Conservation (phyloP, 2,329 filamentous ascomycete genomes). For the Fusarium xylarioides region DNA sequence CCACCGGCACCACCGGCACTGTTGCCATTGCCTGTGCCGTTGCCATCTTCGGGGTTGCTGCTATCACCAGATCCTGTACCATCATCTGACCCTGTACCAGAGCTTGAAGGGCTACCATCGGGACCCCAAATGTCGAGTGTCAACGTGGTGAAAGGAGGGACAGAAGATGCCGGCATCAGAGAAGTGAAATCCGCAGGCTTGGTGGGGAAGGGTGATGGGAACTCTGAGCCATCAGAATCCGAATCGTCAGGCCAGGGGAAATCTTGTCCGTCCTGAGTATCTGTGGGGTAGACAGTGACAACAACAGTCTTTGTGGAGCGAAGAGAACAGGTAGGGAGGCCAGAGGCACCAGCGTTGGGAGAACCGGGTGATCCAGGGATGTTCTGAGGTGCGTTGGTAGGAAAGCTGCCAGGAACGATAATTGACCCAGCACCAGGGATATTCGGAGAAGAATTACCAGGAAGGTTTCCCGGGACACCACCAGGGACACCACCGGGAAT, state of each 20-base stretch:
- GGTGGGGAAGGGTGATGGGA: slow-evolving; percentile 42
- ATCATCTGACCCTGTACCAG: slow-evolving; percentile 2
- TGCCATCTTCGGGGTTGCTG: neutral
- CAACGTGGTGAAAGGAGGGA: slow-evolving; percentile 48
- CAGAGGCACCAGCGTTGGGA: slow-evolving; percentile 12
- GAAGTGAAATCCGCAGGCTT: slow-evolving; percentile 37
- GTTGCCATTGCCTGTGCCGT: slow-evolving; percentile 12
- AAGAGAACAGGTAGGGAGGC: slow-evolving; percentile 51
- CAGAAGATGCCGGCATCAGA: slow-evolving; percentile 20
- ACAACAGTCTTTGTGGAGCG: slow-evolving; percentile 57
- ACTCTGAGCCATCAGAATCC: slow-evolving; percentile 31
- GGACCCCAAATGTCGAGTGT: slow-evolving; percentile 49
- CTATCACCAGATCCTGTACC: slow-evolving; percentile 18
- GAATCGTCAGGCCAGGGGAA: slow-evolving; percentile 26
- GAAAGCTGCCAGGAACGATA: slow-evolving; percentile 16
- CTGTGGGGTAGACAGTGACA: slow-evolving; percentile 55
- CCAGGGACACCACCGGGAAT: slow-evolving; percentile 8
- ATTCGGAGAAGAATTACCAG: slow-evolving; percentile 5
- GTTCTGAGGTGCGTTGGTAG: slow-evolving; percentile 13
- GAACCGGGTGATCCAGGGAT: slow-evolving; percentile 2
- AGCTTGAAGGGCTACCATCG: slow-evolving; percentile 12
- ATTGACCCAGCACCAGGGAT: slow-evolving; percentile 25
- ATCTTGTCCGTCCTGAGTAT: slow-evolving; percentile 36
- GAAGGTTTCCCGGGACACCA: slow-evolving; percentile 3
- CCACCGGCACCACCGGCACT: neutral